Base-by-base conservation (phyloP, 768 basidiomycete genomes). In the Terana coerulea region DNA sequence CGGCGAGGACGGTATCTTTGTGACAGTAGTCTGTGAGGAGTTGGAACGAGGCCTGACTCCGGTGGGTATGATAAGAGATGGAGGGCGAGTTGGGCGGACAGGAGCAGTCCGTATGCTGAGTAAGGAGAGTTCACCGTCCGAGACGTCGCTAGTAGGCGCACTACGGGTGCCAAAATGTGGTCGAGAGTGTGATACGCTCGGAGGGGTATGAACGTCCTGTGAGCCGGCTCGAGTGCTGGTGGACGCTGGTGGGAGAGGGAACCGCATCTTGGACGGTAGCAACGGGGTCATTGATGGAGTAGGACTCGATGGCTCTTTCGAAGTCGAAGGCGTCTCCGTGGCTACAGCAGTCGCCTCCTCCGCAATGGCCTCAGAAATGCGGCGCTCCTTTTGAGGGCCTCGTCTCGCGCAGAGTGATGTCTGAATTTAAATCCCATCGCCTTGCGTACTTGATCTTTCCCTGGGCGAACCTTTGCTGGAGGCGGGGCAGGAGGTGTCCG, bases 261-360 rank as follows among this genome's bases (percentile, higher is more conserved):
- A 57, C 11, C 52, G 55, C 49, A 59, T 56, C 21, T 47, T 40
- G 10, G 56, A 52, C 3, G 51, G 59, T 7, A 56, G 39, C 11
- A 61, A 56, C 5, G 52, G 54, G 12, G 25, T 57, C 30, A 52
- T 21, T 17, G 43, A 51, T 1, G 29, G 44, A 31, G 36, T 54
- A 36, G 50, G 53, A 42, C 50, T 61, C 30, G 54, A 41, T 6
- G 14, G 11, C 30, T 50, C 37, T 6, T 9, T 36, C 14, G 47
- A 22, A 3, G 56, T 33, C 9, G 46, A 22, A 21, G 43, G 31
- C 7, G 41, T 28, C 8, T 41, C 34, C n/a, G 17, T 34, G n/a
- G 41, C 36, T 19, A 26, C 22, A n/a, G 14, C 35, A 36, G 37
- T 26, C 19, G 11, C 26, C 22, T 43, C 36, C 21, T 19, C 49